These are phyloP conservation scores for Periconia macrospinosa DNA, from an alignment of 2,329 filamentous ascomycete genomes.

Conservation along the genomic window DNA sequence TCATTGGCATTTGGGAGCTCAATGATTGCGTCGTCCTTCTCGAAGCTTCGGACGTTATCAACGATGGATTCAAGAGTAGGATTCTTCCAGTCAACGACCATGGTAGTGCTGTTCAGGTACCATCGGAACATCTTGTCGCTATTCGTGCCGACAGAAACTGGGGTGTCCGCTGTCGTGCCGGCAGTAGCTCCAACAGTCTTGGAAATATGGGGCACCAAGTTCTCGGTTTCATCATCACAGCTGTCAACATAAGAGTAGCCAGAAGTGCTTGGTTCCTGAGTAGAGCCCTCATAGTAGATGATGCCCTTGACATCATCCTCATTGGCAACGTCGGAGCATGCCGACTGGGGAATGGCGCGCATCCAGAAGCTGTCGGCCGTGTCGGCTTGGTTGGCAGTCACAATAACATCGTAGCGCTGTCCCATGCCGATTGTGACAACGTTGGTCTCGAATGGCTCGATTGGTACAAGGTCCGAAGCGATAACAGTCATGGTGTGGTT, in stretches of 20 bases:
- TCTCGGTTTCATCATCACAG: constrained; percentile 41
- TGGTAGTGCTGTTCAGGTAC: constrained; percentile 44
- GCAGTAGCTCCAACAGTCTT: constrained; percentile 38
- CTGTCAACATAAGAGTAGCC: constrained; percentile 37
- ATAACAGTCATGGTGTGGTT: constrained; percentile 49
- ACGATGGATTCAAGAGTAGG: constrained; percentile 43
- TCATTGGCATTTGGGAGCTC: constrained; percentile 25
- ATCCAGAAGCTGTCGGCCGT: constrained; percentile 39
- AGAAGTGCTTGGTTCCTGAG: constrained; percentile 33
- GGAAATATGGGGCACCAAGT: constrained; percentile 27
- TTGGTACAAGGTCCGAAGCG: constrained; percentile 47
- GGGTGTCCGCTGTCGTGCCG: constrained; percentile 26
- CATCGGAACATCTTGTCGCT: constrained; percentile 44
- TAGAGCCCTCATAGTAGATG: constrained; percentile 38
- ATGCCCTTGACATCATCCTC: constrained; percentile 39
- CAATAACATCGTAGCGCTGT: constrained; percentile 44
- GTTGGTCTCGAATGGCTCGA: constrained; percentile 44
- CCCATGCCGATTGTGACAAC: constrained; percentile 46
- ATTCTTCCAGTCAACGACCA: constrained; percentile 42
- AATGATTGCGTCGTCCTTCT: constrained; percentile 31
- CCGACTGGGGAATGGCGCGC: constrained; percentile 43
- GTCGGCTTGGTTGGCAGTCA: constrained; percentile 35
- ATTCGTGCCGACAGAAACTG: constrained; percentile 33
- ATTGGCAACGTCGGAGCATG: constrained; percentile 42
- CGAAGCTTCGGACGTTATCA: constrained; percentile 35